A percentile compares a stretch with the other conserved stretches of the same genome.
phyloP scores from a whole-genome alignment of 2,329 filamentous ascomycete genomes.

The Aspergillus caelatus region DNA sequence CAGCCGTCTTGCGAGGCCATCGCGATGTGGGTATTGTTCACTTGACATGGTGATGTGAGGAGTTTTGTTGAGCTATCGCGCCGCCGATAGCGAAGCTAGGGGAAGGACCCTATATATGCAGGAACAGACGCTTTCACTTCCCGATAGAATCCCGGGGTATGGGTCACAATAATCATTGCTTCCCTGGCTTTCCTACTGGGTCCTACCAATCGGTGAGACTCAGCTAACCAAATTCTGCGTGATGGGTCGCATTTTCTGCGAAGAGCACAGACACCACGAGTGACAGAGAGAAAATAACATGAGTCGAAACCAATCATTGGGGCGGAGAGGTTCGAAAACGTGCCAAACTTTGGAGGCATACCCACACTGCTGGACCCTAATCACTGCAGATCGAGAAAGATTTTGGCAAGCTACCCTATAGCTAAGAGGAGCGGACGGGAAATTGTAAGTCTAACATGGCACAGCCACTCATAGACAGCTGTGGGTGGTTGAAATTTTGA shows the following conservation, averaged over 20 bases:
- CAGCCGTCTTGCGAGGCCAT: neutral
- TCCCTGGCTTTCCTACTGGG: neutral
- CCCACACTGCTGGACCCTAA: neutral
- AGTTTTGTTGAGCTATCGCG: neutral
- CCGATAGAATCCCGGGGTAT: neutral
- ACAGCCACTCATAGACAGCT: neutral
- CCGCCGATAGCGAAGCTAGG: neutral
- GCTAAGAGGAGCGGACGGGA: neutral
- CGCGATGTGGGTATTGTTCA: neutral
- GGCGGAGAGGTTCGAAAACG: neutral
- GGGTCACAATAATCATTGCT: neutral
- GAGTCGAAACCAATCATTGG: neutral
- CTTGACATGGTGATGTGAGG: neutral
- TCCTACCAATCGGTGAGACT: neutral
- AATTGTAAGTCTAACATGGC: neutral
- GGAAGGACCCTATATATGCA: neutral
- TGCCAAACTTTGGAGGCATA: neutral
- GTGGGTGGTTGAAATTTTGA: neutral
- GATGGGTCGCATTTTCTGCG: neutral
- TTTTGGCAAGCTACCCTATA: neutral
- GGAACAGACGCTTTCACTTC: neutral
- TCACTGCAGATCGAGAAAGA: neutral
- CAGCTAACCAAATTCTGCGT: neutral
- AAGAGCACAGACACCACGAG: neutral
- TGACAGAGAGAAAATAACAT: neutral